Percentiles rank a stretch among this genome's conserved stretches.
Conservation (phyloP, 2,329 filamentous ascomycete genomes). For the Talaromyces sp. region DNA sequence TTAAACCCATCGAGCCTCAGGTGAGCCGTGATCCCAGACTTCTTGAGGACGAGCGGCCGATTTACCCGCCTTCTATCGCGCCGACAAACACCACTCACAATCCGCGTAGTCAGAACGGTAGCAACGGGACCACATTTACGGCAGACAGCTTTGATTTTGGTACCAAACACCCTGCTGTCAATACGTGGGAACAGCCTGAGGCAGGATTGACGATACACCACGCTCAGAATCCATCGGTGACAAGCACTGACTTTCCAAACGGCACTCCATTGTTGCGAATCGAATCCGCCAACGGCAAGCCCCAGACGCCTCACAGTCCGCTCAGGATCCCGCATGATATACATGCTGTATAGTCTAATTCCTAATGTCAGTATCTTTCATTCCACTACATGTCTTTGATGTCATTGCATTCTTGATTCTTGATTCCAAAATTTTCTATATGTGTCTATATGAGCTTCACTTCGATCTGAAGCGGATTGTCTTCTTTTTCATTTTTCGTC, state of each 20-base stretch:
- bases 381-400: constrained; percentile 27
- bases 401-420: constrained; percentile 15
- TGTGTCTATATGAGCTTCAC: constrained; percentile 34
- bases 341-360: constrained; percentile 29
- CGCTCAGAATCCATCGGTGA: constrained; percentile 79
- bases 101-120: constrained; percentile 80
- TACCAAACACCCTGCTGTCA: constrained; percentile 42
- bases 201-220: constrained; percentile 59
- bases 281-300: constrained; percentile 58
- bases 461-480: constrained; percentile 3
- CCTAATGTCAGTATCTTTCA: constrained; percentile 29
- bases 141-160: constrained; percentile 54
- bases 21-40: constrained; percentile 62
- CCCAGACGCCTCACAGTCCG: constrained; percentile 31
- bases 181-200: constrained; percentile 39
- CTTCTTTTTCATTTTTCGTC: constrained; percentile 24
- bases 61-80: constrained; percentile 87
- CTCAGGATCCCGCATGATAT: constrained; percentile 34
- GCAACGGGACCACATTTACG: constrained; percentile 82
- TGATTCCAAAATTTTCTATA: constrained; percentile 16
- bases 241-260: constrained; percentile 85
- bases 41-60: constrained; percentile 84
- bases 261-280: constrained; percentile 79
- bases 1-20: constrained; percentile 53
- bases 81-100: constrained; percentile 75